A percentile compares a stretch with the other conserved stretches of the same genome.
These are phyloP conservation scores for Puccinellia tenuiflora DNA, from an alignment of 176 grass and related monocot genomes.

Conservation along the genomic window DNA sequence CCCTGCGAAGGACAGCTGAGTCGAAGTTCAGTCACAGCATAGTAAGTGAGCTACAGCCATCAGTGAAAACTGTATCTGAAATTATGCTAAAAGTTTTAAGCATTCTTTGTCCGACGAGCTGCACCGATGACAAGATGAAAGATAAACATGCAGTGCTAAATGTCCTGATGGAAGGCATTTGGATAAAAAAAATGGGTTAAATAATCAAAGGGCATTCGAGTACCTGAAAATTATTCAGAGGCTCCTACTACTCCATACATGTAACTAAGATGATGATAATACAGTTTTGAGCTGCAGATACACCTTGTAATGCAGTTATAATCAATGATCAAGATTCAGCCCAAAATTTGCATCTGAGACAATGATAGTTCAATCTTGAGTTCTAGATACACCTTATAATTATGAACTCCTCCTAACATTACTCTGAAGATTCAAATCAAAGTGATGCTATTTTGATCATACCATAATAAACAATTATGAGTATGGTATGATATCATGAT, in stretches of 20 bases:
- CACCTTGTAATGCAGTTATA: background rate
- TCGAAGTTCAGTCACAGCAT: background rate
- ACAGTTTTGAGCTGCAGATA: background rate
- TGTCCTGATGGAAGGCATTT: background rate
- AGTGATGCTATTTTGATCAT: background rate
- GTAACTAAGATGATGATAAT: background rate
- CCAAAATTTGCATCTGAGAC: background rate
- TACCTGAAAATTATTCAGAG: background rate
- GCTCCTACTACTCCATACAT: background rate
- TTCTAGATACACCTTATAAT: background rate
- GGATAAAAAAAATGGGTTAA: background rate
- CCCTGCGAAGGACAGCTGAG: constrained; percentile 13
- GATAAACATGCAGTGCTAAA: background rate
- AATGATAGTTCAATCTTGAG: background rate
- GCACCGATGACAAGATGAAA: background rate
- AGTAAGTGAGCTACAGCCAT: background rate
- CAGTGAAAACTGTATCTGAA: background rate
- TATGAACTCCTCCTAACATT: background rate
- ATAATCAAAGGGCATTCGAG: background rate
- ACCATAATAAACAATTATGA: background rate
- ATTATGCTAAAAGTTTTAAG: background rate
- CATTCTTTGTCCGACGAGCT: background rate
- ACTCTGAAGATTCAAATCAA: background rate
- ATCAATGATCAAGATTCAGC: background rate
- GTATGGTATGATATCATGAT: background rate